A percentile compares a stretch with the other conserved stretches of the same genome.
phyloP scores from a whole-genome alignment of 352 stramenopile species.

The Pythium monospermum region DNA sequence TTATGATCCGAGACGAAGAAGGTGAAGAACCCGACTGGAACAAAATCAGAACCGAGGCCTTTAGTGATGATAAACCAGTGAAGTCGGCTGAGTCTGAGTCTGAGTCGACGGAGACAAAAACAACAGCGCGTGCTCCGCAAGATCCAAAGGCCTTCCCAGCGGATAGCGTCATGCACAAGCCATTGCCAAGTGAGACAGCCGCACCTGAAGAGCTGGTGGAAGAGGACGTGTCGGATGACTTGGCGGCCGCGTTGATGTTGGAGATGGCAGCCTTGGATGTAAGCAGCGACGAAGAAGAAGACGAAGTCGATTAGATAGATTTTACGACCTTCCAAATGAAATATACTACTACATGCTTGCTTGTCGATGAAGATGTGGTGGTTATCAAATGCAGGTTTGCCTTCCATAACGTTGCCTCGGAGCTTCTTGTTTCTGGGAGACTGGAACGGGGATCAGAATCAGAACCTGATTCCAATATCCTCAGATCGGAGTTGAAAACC shows the following conservation, averaged over 20 bases:
- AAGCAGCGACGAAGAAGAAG: conserved; percentile 82
- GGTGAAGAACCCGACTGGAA: conserved; percentile 83
- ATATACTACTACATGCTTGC: no score
- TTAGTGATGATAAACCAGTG: conserved; percentile 34
- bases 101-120: conserved; percentile 10
- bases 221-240: conserved; percentile 63
- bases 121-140: background rate
- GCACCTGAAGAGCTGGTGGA: conserved; percentile 28
- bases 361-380: no score
- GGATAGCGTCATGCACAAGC: conserved; percentile 20
- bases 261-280: conserved; percentile 76
- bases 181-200: conserved; percentile 29
- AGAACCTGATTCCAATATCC: no score
- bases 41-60: conserved; percentile 60
- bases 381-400: no score
- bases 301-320: conserved; percentile 31
- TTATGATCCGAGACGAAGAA: conserved; percentile 84
- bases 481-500: no score
- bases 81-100: conserved; percentile 19
- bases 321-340: conserved; percentile 10
- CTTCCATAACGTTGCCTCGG: no score
- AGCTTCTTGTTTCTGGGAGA: no score
- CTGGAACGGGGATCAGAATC: no score
- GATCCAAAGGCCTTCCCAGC: background rate
- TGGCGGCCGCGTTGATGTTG: conserved; percentile 55